Percentiles rank a stretch among this genome's conserved stretches.
Evolutionary conservation across 805 yeast species (phyloP).

Genomic region (Starmerella geochares): DNA sequence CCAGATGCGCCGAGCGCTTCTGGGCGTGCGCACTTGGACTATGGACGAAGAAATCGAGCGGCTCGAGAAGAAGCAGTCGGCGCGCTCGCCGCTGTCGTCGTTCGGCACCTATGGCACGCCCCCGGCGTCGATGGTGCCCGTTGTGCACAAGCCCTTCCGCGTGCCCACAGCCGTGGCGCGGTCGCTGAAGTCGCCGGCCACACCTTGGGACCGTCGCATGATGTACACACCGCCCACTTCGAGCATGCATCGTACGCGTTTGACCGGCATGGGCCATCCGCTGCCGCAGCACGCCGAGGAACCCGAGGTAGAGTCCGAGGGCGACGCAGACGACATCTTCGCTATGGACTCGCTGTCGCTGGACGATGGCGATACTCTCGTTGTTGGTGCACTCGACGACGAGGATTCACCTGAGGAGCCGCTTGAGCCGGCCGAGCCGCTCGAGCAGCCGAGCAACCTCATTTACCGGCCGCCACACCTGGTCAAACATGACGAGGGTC

Average conservation of each 20-base stretch:
- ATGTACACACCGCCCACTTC: constrained; percentile 27
- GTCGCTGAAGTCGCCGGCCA: constrained; percentile 18
- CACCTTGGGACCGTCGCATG: constrained; percentile 25
- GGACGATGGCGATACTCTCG: constrained; percentile 6
- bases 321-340: constrained; percentile 6
- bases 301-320: constrained; percentile 15
- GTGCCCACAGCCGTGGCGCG: constrained; percentile 25
- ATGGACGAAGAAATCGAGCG: constrained; percentile 63
- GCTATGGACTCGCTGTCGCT: constrained; percentile 10
- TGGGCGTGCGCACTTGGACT: constrained; percentile 56
- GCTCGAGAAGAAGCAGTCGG: constrained; percentile 23
- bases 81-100: constrained; percentile 6
- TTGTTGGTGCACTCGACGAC: constrained; percentile 5
- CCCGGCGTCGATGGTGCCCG: constrained; percentile 17
- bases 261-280: not conserved
- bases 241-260: not conserved
- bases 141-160: constrained; percentile 25
- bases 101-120: constrained; percentile 4
- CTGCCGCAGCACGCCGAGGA: constrained; percentile 21
- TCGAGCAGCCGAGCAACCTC: not conserved
- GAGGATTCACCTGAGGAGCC: constrained; percentile 8
- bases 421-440: constrained; percentile 7
- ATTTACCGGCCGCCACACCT: constrained; percentile 5
- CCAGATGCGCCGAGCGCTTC: constrained; percentile 51
- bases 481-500: not conserved